Base-by-base conservation (phyloP, 2,329 filamentous ascomycete genomes). In the Annulohypoxylon truncatum region DNA sequence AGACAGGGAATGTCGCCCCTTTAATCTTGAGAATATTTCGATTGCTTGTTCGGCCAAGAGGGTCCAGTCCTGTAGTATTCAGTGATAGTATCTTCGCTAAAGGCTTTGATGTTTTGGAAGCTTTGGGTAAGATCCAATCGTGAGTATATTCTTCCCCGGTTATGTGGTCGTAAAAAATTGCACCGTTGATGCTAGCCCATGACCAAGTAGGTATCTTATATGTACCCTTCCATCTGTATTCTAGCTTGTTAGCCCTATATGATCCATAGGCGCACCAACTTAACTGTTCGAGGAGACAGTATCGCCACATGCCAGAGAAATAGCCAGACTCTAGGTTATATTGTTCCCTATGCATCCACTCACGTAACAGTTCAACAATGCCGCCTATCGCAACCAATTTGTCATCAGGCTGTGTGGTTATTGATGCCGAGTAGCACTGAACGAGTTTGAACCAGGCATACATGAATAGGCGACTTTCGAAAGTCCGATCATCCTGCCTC, bases 201-300 rank as follows among this genome's bases (percentile, higher is more conserved):
- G 47, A 51, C 47, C 47, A 51, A 8, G 47, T 35, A 35, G 47
- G 48, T 52, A 52, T 52, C 12, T 3, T 35, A n/a, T 52, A 52
- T 8, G 48, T 52, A 10, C 48, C 29, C 6, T 3, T 15, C 29
- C 48, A 52, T 2, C 48, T 13, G 3, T 9, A 7, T 10, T 10
- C 2, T 7, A 15, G 8, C 10, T 5, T 13, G 18, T 15, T 13
- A 35, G 6, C 18, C 7, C 20, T 15, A 15, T 26, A 38, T 31
- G 12, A 10, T 18, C 46, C n/a, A 4, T 15, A 4, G 15, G 9
- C 22, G 9, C 20, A 15, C 48, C 48, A 52, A 26, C 12, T 9
- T 12, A 52, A 12, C 6, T 38, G 48, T 15, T 52, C 48, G 31
- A 52, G n/a, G 26, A 52, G 18, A 15, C 15, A 18, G 20, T 33